Conservation (phyloP, 345 rosid genomes). For the Euphorbia peplus region DNA sequence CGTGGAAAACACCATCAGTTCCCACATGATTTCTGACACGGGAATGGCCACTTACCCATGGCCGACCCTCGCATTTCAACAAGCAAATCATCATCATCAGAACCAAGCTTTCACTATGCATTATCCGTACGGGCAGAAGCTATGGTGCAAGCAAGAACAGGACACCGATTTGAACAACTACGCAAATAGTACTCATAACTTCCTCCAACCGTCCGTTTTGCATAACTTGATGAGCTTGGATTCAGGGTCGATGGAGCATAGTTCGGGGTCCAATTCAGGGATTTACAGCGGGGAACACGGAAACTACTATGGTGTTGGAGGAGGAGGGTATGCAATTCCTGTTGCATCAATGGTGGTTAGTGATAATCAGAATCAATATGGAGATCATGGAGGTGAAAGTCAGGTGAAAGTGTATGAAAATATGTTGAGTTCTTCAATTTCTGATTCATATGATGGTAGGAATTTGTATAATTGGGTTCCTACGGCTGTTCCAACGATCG, state of each 20-base stretch:
- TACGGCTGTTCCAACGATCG: constrained; percentile 37
- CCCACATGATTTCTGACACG: neutral
- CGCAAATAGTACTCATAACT: constrained; percentile 43
- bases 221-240: constrained; percentile 46
- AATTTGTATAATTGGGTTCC: constrained; percentile 48
- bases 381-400: constrained; percentile 16
- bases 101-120: constrained; percentile 34
- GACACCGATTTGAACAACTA: constrained; percentile 24
- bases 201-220: constrained; percentile 42
- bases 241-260: constrained; percentile 46
- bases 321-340: constrained; percentile 35
- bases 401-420: constrained; percentile 10
- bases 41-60: constrained; percentile 25
- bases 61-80: constrained; percentile 47
- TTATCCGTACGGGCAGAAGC: constrained; percentile 42
- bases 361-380: constrained; percentile 23
- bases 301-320: constrained; percentile 15
- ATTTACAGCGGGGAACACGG: constrained; percentile 40
- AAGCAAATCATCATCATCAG: too few relatives aligned
- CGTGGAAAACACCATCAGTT: too few relatives aligned
- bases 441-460: constrained; percentile 39
- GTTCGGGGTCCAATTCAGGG: constrained; percentile 46
- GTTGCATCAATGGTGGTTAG: constrained; percentile 30
- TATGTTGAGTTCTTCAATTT: constrained; percentile 30
- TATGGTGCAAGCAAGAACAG: constrained; percentile 72